Evolutionary conservation across 164 flowering plant species (phyloP).

Genomic region (Liriodendron chinense): DNA sequence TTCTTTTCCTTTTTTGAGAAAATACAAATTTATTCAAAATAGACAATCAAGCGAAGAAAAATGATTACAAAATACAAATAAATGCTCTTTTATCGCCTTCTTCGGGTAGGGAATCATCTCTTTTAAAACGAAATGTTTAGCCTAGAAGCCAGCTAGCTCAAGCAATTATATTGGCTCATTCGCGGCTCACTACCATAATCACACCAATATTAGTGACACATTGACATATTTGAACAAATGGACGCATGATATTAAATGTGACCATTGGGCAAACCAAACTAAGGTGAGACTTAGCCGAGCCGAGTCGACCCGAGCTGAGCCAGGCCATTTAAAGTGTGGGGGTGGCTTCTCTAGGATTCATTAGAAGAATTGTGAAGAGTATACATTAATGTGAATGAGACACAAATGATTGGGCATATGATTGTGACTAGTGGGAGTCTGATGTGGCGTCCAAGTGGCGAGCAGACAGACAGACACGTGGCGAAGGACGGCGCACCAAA

Average conservation of each 20-base stretch:
- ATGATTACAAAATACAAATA: no score
- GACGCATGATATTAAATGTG: background rate
- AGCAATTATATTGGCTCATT: no score
- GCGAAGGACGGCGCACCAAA: conserved; percentile 53
- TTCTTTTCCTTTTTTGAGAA: no score
- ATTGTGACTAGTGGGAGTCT: conserved; percentile 27
- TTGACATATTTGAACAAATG: background rate
- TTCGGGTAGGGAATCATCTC: no score
- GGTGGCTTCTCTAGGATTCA: conserved; percentile 9
- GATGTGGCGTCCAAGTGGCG: conserved; percentile 31
- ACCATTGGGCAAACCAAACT: background rate
- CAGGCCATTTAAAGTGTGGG: background rate
- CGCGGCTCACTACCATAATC: no score
- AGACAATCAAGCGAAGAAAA: no score
- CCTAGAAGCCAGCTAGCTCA: no score
- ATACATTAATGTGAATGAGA: background rate
- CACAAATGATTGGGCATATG: conserved; percentile 36
- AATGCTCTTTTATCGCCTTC: no score
- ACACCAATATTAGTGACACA: no score
- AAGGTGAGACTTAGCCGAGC: background rate
- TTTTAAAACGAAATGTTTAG: no score
- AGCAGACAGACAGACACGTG: conserved; percentile 21
- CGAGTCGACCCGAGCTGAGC: background rate
- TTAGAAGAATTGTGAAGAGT: background rate
- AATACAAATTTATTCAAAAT: no score